These are phyloP conservation scores for Anisodus tanguticus DNA, from an alignment of 257 asterid genomes.

Conservation along the genomic window DNA sequence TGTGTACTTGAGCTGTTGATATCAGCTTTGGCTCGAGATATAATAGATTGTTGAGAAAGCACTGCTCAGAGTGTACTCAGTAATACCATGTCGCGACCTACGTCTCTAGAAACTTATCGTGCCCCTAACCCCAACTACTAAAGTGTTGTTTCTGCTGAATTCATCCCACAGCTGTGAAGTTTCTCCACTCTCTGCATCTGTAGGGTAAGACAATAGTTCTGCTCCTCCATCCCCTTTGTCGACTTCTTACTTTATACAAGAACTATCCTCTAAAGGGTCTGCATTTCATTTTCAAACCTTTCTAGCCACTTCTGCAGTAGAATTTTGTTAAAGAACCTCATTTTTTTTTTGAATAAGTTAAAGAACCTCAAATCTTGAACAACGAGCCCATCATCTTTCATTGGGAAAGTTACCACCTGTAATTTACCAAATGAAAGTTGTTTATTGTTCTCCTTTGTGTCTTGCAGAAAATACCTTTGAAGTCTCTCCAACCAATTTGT, in stretches of 20 bases:
- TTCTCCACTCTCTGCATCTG: background rate
- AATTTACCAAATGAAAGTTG: background rate
- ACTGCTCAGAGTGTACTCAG: background rate
- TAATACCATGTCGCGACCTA: constrained; percentile 12
- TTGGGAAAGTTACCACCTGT: background rate
- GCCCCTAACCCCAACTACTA: background rate
- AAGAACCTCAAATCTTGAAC: background rate
- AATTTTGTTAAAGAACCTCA: background rate
- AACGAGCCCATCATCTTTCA: no score
- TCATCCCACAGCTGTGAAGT: background rate
- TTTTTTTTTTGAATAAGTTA: background rate
- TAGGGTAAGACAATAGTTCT: background rate
- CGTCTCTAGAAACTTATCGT: background rate
- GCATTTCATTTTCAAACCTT: background rate
- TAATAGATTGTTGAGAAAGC: background rate
- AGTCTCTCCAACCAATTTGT: constrained; percentile 7
- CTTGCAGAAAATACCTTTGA: background rate
- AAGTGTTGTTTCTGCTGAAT: background rate
- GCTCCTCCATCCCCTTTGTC: background rate
- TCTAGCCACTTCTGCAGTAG: background rate
- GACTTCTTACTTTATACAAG: background rate
- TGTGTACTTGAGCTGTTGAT: background rate
- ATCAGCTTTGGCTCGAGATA: background rate
- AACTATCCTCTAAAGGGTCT: background rate
- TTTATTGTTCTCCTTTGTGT: background rate